Percentiles rank a stretch among this genome's conserved stretches.
phyloP scores from a whole-genome alignment of 1,284 basidiomycete genomes.

The Porphyrellus sp. region DNA sequence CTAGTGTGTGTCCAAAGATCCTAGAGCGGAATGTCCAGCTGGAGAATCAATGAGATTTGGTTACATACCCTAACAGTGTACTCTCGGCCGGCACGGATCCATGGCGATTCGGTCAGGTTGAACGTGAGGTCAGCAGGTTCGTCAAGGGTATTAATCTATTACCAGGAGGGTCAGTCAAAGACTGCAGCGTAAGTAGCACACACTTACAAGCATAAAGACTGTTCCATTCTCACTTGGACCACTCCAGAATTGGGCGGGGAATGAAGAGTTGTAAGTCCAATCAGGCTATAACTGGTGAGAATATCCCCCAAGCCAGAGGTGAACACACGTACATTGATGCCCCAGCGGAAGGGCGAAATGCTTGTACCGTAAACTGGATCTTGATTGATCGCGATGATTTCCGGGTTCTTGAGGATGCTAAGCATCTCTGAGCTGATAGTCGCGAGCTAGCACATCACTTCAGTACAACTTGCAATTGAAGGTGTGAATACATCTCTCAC shows the following conservation, averaged over 20 bases:
- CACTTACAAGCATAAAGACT: slow-evolving; percentile 52
- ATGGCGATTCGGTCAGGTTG: slow-evolving; percentile 64
- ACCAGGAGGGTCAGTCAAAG: not conserved
- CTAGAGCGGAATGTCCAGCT: slow-evolving; percentile 32
- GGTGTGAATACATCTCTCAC: slow-evolving; percentile 9
- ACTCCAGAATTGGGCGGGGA: slow-evolving; percentile 59
- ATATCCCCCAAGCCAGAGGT: not conserved
- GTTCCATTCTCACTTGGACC: slow-evolving; percentile 52
- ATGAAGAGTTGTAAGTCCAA: slow-evolving; percentile 46
- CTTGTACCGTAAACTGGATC: slow-evolving; percentile 59
- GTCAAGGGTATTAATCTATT: slow-evolving; percentile 50
- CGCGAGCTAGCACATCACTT: slow-evolving; percentile 42
- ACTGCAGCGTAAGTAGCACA: not conserved
- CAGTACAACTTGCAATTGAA: slow-evolving; percentile 18
- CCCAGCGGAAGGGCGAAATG: slow-evolving; percentile 66
- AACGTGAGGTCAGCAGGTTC: slow-evolving; percentile 56
- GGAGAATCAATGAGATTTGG: not conserved
- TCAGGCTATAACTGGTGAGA: slow-evolving; percentile 41
- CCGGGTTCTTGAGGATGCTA: slow-evolving; percentile 56
- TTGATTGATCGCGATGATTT: slow-evolving; percentile 68
- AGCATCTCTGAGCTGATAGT: slow-evolving; percentile 47
- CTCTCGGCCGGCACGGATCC: slow-evolving; percentile 62
- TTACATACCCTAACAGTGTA: slow-evolving; percentile 53
- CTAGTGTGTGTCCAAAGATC: slow-evolving; percentile 67
- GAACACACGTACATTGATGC: slow-evolving; percentile 45